Conservation (phyloP, 495 filamentous ascomycete species). For the Tuber borchii region DNA sequence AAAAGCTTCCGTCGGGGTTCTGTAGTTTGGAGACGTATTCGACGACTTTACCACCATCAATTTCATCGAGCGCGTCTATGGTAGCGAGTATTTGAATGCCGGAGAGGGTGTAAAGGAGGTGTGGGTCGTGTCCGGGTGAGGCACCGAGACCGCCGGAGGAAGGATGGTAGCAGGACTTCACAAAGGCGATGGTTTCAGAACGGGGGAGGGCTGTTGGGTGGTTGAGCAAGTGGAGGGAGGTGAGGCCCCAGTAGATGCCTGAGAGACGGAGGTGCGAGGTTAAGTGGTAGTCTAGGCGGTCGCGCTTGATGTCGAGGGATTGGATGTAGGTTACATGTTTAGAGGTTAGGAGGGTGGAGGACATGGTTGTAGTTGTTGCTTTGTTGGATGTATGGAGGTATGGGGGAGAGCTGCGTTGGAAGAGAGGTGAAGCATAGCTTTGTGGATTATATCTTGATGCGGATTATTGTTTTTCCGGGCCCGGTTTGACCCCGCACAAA, state of each 20-base stretch:
- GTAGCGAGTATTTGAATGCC: constrained; percentile 84
- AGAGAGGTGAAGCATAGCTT: neutral
- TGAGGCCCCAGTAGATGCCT: constrained; percentile 94
- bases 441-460: neutral
- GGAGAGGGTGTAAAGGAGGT: constrained; percentile 90
- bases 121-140: constrained; percentile 86
- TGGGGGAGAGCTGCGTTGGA: neutral
- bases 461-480: constrained; percentile 1
- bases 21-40: constrained; percentile 66
- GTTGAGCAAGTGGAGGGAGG: constrained; percentile 74
- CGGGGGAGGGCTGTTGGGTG: constrained; percentile 74
- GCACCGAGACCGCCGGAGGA: constrained; percentile 67
- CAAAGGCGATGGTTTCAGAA: constrained; percentile 76
- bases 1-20: constrained; percentile 72
- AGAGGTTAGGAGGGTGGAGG: constrained; percentile 44
- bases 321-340: constrained; percentile 92
- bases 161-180: constrained; percentile 74
- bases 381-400: neutral
- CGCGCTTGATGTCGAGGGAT: constrained; percentile 78
- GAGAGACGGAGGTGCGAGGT: constrained; percentile 93
- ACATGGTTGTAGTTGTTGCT: constrained; percentile 10
- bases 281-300: constrained; percentile 94
- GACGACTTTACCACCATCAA: constrained; percentile 51
- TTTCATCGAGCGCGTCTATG: constrained; percentile 73
- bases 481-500: neutral